Evolutionary conservation across 805 yeast species (phyloP), one percentile per base, ranked within the genome.

Genomic region (Wickerhamiella parazyma): DNA sequence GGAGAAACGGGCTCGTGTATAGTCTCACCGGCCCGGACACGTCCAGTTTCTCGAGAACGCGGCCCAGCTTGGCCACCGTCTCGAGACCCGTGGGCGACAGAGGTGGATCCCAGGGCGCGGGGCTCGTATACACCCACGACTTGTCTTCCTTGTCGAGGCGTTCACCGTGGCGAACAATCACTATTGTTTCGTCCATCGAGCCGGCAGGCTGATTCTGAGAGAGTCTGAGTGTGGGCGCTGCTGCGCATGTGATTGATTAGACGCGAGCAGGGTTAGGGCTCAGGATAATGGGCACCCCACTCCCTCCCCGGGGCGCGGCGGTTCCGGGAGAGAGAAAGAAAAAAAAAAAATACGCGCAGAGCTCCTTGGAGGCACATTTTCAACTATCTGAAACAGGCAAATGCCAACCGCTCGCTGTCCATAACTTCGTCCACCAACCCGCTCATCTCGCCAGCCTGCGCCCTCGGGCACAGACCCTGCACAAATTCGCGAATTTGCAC

Each of bases 101-200:
- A 4, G 67, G 67, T 6, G 68, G 54, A 47, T 63, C 66, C 51
- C 62, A 64, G 11, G 67, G 65, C 14, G 57, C 51, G 2, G 64
- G 59, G 11, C 61, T 52, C 3, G 58, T 45, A 26, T 35, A 38
- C 19, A 41, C 43, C 67, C 67, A 63, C n/a, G 39, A 21, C 33
- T 47, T 46, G 44, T 60, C 61, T 11, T 44, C 55, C 8, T 48
- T 49, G 48, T 63, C 67, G 38, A 50, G 55, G 9, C 67, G 55
- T 6, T 55, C 47, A 12, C 60, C 62, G 47, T 63, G 67, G 18
- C 67, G 55, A 6, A 55, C 61, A 14, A 63, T 51, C 11, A 56
- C 49, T 12, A 58, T 46, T 19, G 46, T 48, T 18, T 44, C 41
- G 35, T 47, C 42, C 49, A 50, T 49, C 33, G 28, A 37, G 24